Evolutionary conservation across 139 green algal genomes (phyloP).

Genomic region (Closterium sp.): DNA sequence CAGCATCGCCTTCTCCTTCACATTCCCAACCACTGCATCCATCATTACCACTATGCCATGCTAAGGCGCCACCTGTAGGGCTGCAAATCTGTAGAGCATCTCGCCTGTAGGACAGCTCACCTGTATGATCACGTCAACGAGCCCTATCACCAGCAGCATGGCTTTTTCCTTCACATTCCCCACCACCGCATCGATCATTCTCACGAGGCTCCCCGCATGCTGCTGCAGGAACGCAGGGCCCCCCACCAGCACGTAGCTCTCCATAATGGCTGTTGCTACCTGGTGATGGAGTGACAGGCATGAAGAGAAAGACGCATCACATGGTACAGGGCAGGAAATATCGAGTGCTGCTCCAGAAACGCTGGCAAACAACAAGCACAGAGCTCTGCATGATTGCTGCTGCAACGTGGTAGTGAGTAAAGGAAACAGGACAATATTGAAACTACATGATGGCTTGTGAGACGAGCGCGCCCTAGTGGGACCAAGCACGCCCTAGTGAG

Average conservation of each 20-base stretch:
- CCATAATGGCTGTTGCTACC: constrained; percentile 53
- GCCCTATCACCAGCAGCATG: constrained; percentile 33
- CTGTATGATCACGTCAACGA: constrained; percentile 55
- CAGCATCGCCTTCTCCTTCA: neutral
- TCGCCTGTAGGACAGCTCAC: neutral
- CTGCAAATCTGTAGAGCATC: too few species aligned
- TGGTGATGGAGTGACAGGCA: neutral
- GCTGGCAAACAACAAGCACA: constrained; percentile 65
- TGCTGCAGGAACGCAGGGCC: constrained; percentile 64
- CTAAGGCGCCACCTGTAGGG: too few species aligned
- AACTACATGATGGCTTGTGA: too few species aligned
- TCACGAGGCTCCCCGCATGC: constrained; percentile 60
- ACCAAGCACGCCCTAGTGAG: too few species aligned
- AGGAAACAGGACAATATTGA: too few species aligned
- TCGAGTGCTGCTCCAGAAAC: constrained; percentile 68
- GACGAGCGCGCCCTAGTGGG: too few species aligned
- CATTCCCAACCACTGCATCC: neutral
- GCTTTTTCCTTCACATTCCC: constrained; percentile 67
- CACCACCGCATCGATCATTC: constrained; percentile 58
- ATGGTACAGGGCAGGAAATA: too few species aligned
- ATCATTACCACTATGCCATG: neutral
- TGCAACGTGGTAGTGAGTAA: neutral
- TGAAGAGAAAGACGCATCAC: too few species aligned
- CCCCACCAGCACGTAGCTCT: constrained; percentile 69
- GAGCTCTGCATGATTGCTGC: constrained; percentile 61